phyloP scores from a whole-genome alignment of 202 grass and related monocot species.

The Hordeum pubiflorum region DNA sequence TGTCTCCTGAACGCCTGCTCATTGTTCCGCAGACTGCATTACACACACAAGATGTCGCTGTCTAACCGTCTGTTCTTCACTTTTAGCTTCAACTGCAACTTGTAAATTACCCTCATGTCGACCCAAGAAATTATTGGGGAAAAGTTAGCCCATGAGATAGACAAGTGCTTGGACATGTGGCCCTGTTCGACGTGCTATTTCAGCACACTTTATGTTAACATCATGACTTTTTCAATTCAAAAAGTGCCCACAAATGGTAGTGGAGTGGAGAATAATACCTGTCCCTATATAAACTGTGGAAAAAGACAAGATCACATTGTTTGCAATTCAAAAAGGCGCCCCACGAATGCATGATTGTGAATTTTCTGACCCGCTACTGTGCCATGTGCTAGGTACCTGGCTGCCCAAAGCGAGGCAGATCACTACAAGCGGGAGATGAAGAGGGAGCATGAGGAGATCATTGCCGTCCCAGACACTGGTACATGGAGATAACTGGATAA shows the following conservation, averaged over 20 bases:
- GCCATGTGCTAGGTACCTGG: conserved; percentile 60
- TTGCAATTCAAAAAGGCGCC: conserved; percentile 10
- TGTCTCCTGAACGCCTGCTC: background rate
- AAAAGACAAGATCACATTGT: conserved; percentile 18
- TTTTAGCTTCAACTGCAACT: background rate
- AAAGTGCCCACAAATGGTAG: background rate
- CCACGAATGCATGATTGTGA: conserved; percentile 8
- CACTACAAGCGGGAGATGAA: conserved; percentile 70
- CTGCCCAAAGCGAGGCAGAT: conserved; percentile 79
- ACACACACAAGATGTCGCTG: background rate
- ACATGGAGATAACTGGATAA: conserved; percentile 2
- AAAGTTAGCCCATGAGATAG: conserved; percentile 11
- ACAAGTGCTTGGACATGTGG: conserved; percentile 13
- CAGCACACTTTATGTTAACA: conserved; percentile 21
- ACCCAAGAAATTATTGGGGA: background rate
- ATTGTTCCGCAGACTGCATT: background rate
- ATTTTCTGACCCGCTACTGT: background rate
- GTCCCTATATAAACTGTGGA: conserved; percentile 12
- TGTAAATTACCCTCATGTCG: background rate
- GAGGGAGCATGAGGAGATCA: conserved; percentile 75
- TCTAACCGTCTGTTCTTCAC: background rate
- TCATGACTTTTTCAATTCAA: conserved; percentile 15
- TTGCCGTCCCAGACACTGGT: conserved; percentile 73
- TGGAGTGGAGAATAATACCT: conserved; percentile 30
- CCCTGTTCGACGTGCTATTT: conserved; percentile 17